Percentiles rank a stretch among this genome's conserved stretches.
phyloP scores from a whole-genome alignment of 2,329 filamentous ascomycete genomes.

The Fusarium pilosicola region DNA sequence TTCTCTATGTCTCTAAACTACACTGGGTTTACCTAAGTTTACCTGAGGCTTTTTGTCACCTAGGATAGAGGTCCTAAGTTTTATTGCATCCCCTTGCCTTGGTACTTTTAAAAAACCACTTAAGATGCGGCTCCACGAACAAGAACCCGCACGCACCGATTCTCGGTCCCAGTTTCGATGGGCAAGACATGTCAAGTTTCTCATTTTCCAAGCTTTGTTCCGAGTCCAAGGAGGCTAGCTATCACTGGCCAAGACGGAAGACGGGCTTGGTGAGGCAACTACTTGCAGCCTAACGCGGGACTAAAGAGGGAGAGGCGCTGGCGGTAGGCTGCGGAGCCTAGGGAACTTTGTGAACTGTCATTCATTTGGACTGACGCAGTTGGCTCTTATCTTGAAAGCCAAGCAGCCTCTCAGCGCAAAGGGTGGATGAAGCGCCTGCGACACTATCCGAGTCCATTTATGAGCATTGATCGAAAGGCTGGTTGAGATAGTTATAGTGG shows the following conservation, averaged over 20 bases:
- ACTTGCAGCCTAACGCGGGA: slow-evolving; percentile 12
- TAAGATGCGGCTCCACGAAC: slow-evolving; percentile 1
- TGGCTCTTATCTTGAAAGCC: not conserved
- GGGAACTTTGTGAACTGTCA: slow-evolving; percentile 20
- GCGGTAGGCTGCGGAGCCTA: slow-evolving; percentile 8
- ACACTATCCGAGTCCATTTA: not conserved
- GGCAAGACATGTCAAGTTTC: slow-evolving; percentile 12
- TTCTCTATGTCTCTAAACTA: too few species aligned
- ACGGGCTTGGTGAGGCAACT: slow-evolving; percentile 3
- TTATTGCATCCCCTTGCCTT: too few species aligned
- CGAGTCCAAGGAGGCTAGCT: slow-evolving; percentile 12
- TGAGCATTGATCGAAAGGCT: not conserved
- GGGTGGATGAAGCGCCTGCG: slow-evolving; percentile 2
- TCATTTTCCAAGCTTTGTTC: slow-evolving; percentile 12
- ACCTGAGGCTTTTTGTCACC: too few species aligned
- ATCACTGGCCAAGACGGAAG: slow-evolving; percentile 14
- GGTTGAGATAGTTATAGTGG: not conserved
- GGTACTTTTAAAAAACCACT: not conserved
- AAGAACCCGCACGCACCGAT: slow-evolving; percentile 16
- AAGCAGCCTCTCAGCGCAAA: not conserved
- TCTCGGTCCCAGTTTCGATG: slow-evolving; percentile 16
- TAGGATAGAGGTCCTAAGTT: too few species aligned
- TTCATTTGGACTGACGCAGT: slow-evolving; percentile 23
- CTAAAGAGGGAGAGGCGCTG: slow-evolving; percentile 35
- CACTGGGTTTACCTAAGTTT: too few species aligned